Evolutionary conservation across 257 asterid genomes (phyloP).

Genomic region (Przewalskia tangutica): DNA sequence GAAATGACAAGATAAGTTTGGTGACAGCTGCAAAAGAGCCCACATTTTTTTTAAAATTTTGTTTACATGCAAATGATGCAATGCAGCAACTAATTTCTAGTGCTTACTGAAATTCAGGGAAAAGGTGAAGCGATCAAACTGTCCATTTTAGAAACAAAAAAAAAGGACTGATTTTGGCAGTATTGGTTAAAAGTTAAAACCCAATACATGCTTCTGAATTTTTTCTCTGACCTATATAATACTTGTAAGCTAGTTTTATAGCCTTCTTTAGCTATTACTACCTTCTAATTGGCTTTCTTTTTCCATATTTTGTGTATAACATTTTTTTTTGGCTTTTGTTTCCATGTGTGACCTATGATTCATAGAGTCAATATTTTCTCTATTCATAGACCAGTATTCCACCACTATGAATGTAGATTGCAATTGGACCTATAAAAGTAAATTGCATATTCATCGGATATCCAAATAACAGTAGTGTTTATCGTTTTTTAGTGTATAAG

Average conservation of each 20-base stretch:
- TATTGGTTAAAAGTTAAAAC: background rate
- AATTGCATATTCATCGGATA: no score
- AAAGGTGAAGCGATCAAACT: background rate
- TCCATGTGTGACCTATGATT: background rate
- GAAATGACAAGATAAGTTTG: constrained; percentile 28
- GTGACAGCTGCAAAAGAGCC: constrained; percentile 36
- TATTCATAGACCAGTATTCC: background rate
- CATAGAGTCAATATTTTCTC: no score
- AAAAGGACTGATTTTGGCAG: background rate
- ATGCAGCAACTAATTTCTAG: constrained; percentile 13
- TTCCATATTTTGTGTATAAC: background rate
- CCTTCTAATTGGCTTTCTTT: background rate
- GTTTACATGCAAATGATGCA: constrained; percentile 18
- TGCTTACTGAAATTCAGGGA: constrained; percentile 2
- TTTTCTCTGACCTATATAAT: background rate
- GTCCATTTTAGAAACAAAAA: background rate
- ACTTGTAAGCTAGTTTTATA: background rate
- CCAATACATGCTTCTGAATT: background rate
- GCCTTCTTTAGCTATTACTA: background rate
- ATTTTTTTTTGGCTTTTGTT: background rate
- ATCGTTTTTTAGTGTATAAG: no score
- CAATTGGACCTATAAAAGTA: no score
- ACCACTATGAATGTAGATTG: no score
- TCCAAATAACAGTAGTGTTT: no score
- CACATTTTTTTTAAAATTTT: constrained; percentile 2